Base-by-base conservation (phyloP, 1,284 basidiomycete species). In the Cystobasidium sp. region DNA sequence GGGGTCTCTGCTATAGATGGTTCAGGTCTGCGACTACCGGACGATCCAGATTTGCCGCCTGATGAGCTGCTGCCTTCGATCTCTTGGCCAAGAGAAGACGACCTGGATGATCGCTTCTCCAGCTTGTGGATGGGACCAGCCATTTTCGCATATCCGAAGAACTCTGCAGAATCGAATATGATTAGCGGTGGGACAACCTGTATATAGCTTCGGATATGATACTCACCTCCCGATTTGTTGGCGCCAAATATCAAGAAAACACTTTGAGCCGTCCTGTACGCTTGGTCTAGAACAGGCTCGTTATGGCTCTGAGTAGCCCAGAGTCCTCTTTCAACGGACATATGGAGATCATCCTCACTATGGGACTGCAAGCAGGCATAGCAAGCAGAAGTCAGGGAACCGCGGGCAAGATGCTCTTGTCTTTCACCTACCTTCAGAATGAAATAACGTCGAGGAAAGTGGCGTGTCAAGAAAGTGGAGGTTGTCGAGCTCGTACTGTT, bases 241-340 rank as follows among this genome's bases (percentile, higher is more conserved):
- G 75, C 75, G 39, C 72, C 55, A 39, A 76, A 76, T 24, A 76
- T 53, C 14, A 76, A 56, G 44, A 64, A 76, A 41, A 76, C 75
- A 39, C 69, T 59, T 24, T 67, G 31, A 12, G 65, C 44, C 31
- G 75, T 74, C 22, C 72, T 66, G 82, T 87, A 97, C 0, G 95
- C 94, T 81, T 94, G 93, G 78, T 97, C 93, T 39, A 84, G 79
- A 0, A 84, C 81, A 14, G 79, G 78, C 75, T 75, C 61, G 24
- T 69, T 98, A 83, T 98, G 95, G 74, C 87, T 87, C 82, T 98
- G 96, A 0, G 95, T 98, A 46, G 91, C 90, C 95, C 96, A 98
- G 0, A 90, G 77, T 0, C 92, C 90, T 8, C 87, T 87, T 81
- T 90, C 85, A n/a, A 94, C 88, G 78, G 92, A 94, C 37, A 91